phyloP scores from a whole-genome alignment of 2,329 filamentous ascomycete species.

The Zopfia rhizophila region DNA sequence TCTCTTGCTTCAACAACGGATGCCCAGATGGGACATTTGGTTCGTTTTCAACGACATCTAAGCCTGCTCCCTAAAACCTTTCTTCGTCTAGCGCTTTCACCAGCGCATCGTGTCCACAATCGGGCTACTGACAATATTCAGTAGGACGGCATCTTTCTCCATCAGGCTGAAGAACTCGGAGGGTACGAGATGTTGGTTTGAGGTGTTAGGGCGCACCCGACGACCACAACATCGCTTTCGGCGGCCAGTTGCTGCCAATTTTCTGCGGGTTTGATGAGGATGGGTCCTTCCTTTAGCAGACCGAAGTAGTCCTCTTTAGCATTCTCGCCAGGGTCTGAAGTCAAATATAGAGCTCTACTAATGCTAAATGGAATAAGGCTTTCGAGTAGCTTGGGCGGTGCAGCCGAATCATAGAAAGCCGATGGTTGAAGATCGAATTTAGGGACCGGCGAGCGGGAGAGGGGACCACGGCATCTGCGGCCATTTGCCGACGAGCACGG shows the following conservation, averaged over 20 bases:
- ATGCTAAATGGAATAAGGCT: constrained; percentile 42
- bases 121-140: constrained; percentile 67
- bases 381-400: constrained; percentile 39
- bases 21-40: constrained; percentile 58
- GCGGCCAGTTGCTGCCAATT: constrained; percentile 33
- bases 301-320: constrained; percentile 38
- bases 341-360: constrained; percentile 36
- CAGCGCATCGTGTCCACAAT: constrained; percentile 65
- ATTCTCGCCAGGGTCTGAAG: constrained; percentile 35
- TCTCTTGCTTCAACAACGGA: constrained; percentile 59
- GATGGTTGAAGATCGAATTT: constrained; percentile 34
- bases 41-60: constrained; percentile 68
- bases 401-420: constrained; percentile 44
- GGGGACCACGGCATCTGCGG: constrained; percentile 45
- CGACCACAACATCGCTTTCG: constrained; percentile 43
- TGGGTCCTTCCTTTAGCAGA: constrained; percentile 26
- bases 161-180: constrained; percentile 55
- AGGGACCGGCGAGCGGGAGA: constrained; percentile 40
- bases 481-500: constrained; percentile 38
- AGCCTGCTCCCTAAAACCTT: constrained; percentile 62
- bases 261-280: constrained; percentile 33
- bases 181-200: constrained; percentile 39
- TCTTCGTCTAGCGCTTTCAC: constrained; percentile 62
- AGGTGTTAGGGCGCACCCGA: constrained; percentile 40
- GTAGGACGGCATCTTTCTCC: constrained; percentile 64